Percentiles rank a stretch among this genome's conserved stretches.
These are phyloP conservation scores for Brassica juncea DNA, from an alignment of 345 rosid genomes.

Conservation along the genomic window DNA sequence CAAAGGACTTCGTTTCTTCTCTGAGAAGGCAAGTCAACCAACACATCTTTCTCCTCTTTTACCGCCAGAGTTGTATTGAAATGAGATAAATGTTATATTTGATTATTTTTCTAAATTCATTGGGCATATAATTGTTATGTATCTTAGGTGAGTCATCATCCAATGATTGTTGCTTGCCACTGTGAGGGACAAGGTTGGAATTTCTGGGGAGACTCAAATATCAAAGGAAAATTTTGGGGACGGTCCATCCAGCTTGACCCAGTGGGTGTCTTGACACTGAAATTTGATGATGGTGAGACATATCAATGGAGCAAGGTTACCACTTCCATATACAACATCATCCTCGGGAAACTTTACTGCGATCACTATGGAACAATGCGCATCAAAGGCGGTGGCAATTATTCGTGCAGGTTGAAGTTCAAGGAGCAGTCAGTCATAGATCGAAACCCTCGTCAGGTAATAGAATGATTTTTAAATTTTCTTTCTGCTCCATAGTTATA, in stretches of 20 bases:
- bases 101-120: neutral
- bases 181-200: constrained; percentile 99
- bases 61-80: constrained; percentile 12
- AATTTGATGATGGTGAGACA: constrained; percentile 85
- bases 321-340: constrained; percentile 96
- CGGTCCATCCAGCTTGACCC: constrained; percentile 99
- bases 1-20: constrained; percentile 92
- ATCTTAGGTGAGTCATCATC: constrained; percentile 96
- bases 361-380: constrained; percentile 99
- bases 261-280: constrained; percentile 80
- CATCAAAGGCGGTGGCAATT: constrained; percentile 78
- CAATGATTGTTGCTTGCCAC: constrained; percentile 96
- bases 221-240: constrained; percentile 98
- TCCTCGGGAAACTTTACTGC: constrained; percentile 91
- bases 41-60: neutral
- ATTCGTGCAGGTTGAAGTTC: constrained; percentile 93
- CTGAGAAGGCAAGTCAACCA: constrained; percentile 70
- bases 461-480: neutral
- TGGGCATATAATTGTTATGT: constrained; percentile 32
- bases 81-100: neutral
- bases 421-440: constrained; percentile 99
- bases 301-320: constrained; percentile 99
- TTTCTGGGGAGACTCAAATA: constrained; percentile 97
- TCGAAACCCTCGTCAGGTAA: constrained; percentile 96
- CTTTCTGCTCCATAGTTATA: constrained; percentile 5